A percentile compares a stretch with the other conserved stretches of the same genome.
Evolutionary conservation across 768 basidiomycete genomes (phyloP).

Genomic region (Xerocomellus dryophilus): DNA sequence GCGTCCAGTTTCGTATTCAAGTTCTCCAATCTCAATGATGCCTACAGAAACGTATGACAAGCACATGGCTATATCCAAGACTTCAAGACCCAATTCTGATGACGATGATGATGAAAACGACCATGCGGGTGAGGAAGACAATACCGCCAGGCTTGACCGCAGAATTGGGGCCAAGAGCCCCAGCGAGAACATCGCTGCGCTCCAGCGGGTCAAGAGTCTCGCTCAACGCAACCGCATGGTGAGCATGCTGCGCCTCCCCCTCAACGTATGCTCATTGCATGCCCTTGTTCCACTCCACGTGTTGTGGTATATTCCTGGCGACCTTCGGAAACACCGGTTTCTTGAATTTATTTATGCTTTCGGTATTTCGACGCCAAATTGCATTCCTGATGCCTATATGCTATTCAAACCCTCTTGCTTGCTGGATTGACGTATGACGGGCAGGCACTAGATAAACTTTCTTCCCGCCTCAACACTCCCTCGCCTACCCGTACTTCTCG

Average conservation of each 20-base stretch:
- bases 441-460: constrained; percentile 69
- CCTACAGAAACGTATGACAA: constrained; percentile 40
- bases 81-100: constrained; percentile 34
- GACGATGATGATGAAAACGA: constrained; percentile 51
- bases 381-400: constrained; percentile 20
- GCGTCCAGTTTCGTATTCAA: constrained; percentile 29
- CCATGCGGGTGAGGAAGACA: constrained; percentile 57
- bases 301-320: constrained; percentile 21
- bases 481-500: constrained; percentile 45
- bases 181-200: constrained; percentile 54
- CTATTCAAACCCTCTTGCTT: constrained; percentile 4
- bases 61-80: constrained; percentile 26
- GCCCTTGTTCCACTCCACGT: constrained; percentile 32
- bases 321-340: constrained; percentile 6
- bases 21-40: constrained; percentile 35
- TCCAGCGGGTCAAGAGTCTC: constrained; percentile 68
- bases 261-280: constrained; percentile 23
- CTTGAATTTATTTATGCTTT: constrained; percentile 2
- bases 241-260: constrained; percentile 31
- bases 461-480: constrained; percentile 56
- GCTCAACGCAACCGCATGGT: constrained; percentile 74
- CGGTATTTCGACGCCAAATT: constrained; percentile 4
- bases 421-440: constrained; percentile 1
- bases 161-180: constrained; percentile 36
- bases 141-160: constrained; percentile 52